A percentile compares a stretch with the other conserved stretches of the same genome.
These are phyloP conservation scores for Cladosporium oxysporum DNA, from an alignment of 2,329 filamentous ascomycete species.

Conservation along the genomic window DNA sequence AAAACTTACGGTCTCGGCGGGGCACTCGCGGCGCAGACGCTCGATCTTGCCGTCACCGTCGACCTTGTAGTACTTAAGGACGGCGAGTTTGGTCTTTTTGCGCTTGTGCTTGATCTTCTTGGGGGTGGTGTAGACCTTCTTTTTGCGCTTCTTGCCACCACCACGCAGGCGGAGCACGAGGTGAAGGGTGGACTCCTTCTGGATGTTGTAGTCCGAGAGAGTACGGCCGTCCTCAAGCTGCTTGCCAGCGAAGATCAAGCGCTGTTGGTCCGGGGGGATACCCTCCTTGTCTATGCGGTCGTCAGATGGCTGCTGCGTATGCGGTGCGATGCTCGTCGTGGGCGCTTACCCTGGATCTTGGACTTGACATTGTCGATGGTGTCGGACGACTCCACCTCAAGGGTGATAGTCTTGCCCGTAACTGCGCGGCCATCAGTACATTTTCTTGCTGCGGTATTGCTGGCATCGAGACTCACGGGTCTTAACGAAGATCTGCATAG, in stretches of 20 bases:
- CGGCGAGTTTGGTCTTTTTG: slow-evolving; percentile 99
- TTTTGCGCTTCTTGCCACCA: slow-evolving; percentile 99
- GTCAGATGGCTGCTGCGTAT: slow-evolving; percentile 16
- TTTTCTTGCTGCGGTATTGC: background rate
- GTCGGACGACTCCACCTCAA: slow-evolving; percentile 99
- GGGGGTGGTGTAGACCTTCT: slow-evolving; percentile 99
- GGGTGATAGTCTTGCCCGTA: slow-evolving; percentile 99
- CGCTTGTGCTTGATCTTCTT: slow-evolving; percentile 99
- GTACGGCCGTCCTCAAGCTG: slow-evolving; percentile 99
- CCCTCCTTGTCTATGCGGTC: slow-evolving; percentile 95
- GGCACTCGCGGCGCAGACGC: slow-evolving; percentile 97
- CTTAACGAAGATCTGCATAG: slow-evolving; percentile 97
- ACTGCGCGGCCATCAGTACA: slow-evolving; percentile 43
- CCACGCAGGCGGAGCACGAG: slow-evolving; percentile 97
- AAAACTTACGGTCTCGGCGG: slow-evolving; percentile 75
- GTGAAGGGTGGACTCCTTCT: slow-evolving; percentile 99
- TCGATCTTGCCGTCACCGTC: slow-evolving; percentile 99
- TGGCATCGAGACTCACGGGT: slow-evolving; percentile 65
- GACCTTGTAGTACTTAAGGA: slow-evolving; percentile 99
- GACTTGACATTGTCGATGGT: slow-evolving; percentile 99
- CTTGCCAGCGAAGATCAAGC: slow-evolving; percentile 99
- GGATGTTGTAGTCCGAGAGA: slow-evolving; percentile 99
- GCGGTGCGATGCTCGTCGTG: background rate
- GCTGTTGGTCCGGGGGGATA: slow-evolving; percentile 98
- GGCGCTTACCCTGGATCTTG: slow-evolving; percentile 72